Conservation (phyloP, 176 grass and related monocot genomes). For the Aegilops speltoides region DNA sequence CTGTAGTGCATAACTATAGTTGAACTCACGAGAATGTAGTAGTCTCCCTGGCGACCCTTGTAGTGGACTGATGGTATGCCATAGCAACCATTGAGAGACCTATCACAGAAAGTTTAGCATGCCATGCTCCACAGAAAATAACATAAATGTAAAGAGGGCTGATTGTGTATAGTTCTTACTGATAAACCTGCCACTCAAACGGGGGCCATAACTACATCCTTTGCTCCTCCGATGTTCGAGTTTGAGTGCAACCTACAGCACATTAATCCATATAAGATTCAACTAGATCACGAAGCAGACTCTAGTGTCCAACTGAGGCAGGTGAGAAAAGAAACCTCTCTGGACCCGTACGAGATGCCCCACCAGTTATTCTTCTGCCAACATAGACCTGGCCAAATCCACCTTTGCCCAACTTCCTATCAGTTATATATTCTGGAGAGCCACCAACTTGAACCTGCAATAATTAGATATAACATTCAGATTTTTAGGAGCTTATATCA, state of each 20-base stretch:
- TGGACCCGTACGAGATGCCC: slow-evolving; percentile 58
- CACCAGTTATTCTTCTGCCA: slow-evolving; percentile 82
- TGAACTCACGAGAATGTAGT: slow-evolving; percentile 69
- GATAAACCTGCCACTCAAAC: slow-evolving; percentile 92
- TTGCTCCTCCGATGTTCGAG: slow-evolving; percentile 88
- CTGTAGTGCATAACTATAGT: slow-evolving; percentile 23
- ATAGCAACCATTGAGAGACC: slow-evolving; percentile 78
- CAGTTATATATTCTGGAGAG: slow-evolving; percentile 76
- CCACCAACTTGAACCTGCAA: slow-evolving; percentile 90
- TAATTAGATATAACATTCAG: not conserved
- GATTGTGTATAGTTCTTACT: slow-evolving; percentile 39
- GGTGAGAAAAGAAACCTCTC: slow-evolving; percentile 64
- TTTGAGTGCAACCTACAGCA: slow-evolving; percentile 77
- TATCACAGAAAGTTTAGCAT: slow-evolving; percentile 36
- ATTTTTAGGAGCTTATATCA: not conserved
- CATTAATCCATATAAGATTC: slow-evolving; percentile 13
- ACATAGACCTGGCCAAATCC: slow-evolving; percentile 97
- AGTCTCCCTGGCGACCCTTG: slow-evolving; percentile 82
- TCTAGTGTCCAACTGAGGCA: slow-evolving; percentile 16
- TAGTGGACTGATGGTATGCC: slow-evolving; percentile 87
- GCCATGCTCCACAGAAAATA: slow-evolving; percentile 24
- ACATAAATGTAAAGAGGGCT: not conserved
- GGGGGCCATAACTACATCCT: slow-evolving; percentile 81
- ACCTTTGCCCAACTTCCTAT: slow-evolving; percentile 90
- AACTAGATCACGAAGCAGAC: not conserved